Percentiles rank a stretch among this genome's conserved stretches.
Conservation (phyloP, 2,329 filamentous ascomycete species). For the Paecilomyces formosus region DNA sequence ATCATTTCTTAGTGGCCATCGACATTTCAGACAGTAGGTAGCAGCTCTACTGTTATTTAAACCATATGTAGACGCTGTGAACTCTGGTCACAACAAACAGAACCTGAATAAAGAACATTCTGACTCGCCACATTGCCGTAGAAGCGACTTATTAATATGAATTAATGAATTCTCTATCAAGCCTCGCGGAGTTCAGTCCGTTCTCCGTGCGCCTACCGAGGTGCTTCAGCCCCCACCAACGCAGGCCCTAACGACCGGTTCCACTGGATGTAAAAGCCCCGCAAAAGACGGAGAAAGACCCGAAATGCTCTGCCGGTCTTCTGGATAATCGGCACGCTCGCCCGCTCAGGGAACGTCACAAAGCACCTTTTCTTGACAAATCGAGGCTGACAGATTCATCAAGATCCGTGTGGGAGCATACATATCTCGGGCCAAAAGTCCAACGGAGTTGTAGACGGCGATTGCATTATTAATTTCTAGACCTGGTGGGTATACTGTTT, state of each 20-base stretch:
- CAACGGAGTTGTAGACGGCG: not conserved
- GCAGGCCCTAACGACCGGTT: conserved; percentile 7
- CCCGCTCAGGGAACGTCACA: not conserved
- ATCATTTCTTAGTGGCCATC: not conserved
- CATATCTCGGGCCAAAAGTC: not conserved
- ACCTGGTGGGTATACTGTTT: not conserved
- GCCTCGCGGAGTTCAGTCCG: not conserved
- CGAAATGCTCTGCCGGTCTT: conserved; percentile 1
- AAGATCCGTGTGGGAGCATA: not conserved
- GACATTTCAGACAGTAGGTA: not conserved
- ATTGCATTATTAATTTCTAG: not conserved
- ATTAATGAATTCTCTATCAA: not conserved
- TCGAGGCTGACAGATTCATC: not conserved
- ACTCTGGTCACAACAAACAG: no score
- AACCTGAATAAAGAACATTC: not conserved
- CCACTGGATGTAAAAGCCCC: not conserved
- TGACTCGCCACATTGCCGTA: not conserved
- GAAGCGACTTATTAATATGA: not conserved
- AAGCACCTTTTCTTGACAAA: not conserved
- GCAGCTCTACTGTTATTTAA: no score
- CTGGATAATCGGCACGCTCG: conserved; percentile 3
- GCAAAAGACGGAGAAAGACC: not conserved
- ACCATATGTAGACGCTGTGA: no score
- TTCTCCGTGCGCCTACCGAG: not conserved
- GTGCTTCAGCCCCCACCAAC: not conserved